A percentile compares a stretch with the other conserved stretches of the same genome.
Evolutionary conservation across 2,329 filamentous ascomycete species (phyloP).

Genomic region (Monosporascus sp.): DNA sequence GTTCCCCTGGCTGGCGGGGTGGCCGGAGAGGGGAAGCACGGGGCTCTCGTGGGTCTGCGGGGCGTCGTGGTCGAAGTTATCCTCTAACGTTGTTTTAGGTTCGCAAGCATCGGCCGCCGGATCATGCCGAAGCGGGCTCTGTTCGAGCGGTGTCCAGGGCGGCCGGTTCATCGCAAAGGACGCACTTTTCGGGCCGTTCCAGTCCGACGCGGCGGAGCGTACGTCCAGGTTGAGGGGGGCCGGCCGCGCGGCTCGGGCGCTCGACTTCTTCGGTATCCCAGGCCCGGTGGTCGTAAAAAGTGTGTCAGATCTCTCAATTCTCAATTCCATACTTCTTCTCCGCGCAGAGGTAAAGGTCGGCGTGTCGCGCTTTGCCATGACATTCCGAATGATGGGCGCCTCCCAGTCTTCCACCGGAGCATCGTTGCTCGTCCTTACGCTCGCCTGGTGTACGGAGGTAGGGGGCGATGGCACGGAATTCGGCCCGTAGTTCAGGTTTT

Average conservation of each 20-base stretch:
- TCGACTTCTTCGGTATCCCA: constrained; percentile 18
- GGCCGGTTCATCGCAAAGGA: neutral
- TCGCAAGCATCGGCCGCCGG: neutral
- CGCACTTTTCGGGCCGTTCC: neutral
- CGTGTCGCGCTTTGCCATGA: constrained; percentile 52
- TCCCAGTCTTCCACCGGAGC: constrained; percentile 22
- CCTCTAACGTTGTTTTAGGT: no score
- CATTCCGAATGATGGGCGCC: constrained; percentile 41
- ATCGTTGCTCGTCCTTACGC: constrained; percentile 30
- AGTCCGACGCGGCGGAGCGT: neutral
- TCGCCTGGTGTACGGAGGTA: constrained; percentile 32
- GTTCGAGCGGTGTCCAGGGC: neutral
- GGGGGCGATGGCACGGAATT: constrained; percentile 38
- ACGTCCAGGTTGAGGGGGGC: neutral
- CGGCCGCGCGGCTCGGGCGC: constrained; percentile 3
- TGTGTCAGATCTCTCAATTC: constrained; percentile 31
- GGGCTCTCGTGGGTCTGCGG: constrained; percentile 17
- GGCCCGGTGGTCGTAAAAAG: neutral
- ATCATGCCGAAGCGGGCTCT: neutral
- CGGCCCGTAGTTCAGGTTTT: constrained; percentile 18
- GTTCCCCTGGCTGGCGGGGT: constrained; percentile 16
- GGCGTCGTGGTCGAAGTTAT: neutral
- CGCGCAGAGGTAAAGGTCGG: constrained; percentile 37
- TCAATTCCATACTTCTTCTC: constrained; percentile 44
- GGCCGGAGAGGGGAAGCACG: constrained; percentile 21